Base-by-base conservation (phyloP, 768 basidiomycete genomes). In the Rickenella mellea region DNA sequence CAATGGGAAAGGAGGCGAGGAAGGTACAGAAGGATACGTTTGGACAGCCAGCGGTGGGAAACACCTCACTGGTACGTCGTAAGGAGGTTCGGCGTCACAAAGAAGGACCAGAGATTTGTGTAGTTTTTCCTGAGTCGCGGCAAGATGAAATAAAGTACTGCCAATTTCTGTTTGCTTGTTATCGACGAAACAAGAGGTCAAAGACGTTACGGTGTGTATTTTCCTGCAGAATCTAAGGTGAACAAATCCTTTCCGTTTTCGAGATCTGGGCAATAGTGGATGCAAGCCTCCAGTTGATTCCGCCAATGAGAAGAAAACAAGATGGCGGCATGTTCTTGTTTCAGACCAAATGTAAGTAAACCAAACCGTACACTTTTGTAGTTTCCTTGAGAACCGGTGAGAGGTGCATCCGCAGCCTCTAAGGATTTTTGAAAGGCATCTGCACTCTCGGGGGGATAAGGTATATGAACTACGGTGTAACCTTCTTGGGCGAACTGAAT, bases 401-500 rank as follows among this genome's bases (percentile, higher is more conserved):
- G n/a, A n/a, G n/a, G n/a, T n/a, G n/a, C 41, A 25, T 45, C 48
- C 31, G 47, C 53, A 12, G 52, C 49, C 12, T 48, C 44, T 31
- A 59, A 39, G 19, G 40, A 33, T 10, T 54, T 49, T 9, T 31
- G 19, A 22, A 62, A 48, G n/a, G 48, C 42, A 11, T 31, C 39
- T 20, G 43, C 12, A 15, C 39, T 32, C 19, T 51, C 38, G 10
- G 42, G 36, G 22, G 61, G 57, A 25, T 59, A 62, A 1, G 47
- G 26, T 8, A 66, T 40, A 25, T 61, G 62, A 8, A 59, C 40
- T 14, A 65, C 57, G n/a, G 56, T 48, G 45, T 68, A 66, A 21
- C 66, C 67, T 46, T 69, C 68, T 42, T 64, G 60, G 25, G 65
- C 48, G 45, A 62, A 58, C 60, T 66, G 40, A n/a, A 26, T 9